These are phyloP conservation scores for Ampelomyces quisqualis DNA, from an alignment of 2,329 filamentous ascomycete species.

Conservation along the genomic window DNA sequence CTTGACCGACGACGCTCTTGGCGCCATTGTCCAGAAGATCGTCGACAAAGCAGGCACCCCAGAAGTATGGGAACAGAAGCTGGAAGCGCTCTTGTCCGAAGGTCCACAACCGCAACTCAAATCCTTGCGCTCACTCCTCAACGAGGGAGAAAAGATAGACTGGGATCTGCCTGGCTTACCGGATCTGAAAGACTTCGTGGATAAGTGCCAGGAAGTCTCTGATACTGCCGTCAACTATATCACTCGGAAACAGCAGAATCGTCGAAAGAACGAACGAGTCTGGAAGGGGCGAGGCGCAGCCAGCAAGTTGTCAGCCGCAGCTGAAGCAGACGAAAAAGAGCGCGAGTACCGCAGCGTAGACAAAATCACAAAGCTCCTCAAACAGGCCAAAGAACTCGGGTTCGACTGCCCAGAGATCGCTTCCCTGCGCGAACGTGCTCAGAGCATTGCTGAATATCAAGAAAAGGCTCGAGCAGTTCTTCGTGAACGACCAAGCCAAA, in stretches of 20 bases:
- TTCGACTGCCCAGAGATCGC: conserved; percentile 93
- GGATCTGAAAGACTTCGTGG: conserved; percentile 83
- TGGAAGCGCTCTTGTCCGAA: conserved; percentile 79
- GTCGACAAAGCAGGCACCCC: conserved; percentile 83
- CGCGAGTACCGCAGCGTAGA: conserved; percentile 84
- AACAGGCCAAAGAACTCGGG: conserved; percentile 79
- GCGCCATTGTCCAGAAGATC: conserved; percentile 69
- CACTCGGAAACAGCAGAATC: conserved; percentile 94
- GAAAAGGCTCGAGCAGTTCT: conserved; percentile 70
- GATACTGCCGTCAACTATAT: conserved; percentile 96
- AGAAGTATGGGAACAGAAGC: conserved; percentile 87
- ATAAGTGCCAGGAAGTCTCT: conserved; percentile 95
- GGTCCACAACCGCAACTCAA: conserved; percentile 84
- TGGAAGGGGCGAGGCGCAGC: conserved; percentile 70
- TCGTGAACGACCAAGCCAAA: conserved; percentile 52
- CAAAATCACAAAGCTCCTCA: conserved; percentile 82
- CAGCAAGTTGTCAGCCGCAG: conserved; percentile 59
- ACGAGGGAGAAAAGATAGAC: conserved; percentile 94
- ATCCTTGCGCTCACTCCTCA: conserved; percentile 75
- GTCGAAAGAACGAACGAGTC: conserved; percentile 88
- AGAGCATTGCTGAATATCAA: conserved; percentile 83
- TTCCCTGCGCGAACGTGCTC: conserved; percentile 79
- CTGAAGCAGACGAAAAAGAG: conserved; percentile 80
- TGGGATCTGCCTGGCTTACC: conserved; percentile 82
- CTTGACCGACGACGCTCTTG: conserved; percentile 70